Evolutionary conservation across 345 rosid species (phyloP).

Genomic region (Geranium rotundifolium): DNA sequence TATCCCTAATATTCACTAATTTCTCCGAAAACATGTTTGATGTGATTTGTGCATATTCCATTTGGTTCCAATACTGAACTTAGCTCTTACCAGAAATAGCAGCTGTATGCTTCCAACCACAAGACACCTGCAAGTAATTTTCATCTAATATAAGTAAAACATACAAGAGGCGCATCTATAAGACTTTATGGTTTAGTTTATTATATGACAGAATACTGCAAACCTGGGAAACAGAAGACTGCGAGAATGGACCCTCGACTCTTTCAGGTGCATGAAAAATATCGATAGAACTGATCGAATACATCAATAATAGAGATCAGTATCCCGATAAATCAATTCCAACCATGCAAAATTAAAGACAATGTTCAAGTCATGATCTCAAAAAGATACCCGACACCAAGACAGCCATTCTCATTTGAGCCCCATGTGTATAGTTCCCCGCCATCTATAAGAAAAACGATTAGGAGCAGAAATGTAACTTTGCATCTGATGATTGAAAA

Average conservation of each 20-base stretch:
- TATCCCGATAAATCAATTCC: constrained; percentile 4
- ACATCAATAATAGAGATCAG: constrained; percentile 5
- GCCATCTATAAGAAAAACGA: constrained; percentile 30
- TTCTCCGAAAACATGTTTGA: too few species aligned
- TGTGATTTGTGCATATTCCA: neutral
- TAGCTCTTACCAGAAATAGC: constrained; percentile 65
- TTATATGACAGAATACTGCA: constrained; percentile 1
- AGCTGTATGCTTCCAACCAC: constrained; percentile 99
- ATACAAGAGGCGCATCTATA: neutral
- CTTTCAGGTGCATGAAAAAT: constrained; percentile 56
- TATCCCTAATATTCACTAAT: too few species aligned
- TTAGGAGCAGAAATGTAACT: neutral
- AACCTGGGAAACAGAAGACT: constrained; percentile 54
- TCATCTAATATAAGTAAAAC: neutral
- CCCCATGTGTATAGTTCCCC: constrained; percentile 90
- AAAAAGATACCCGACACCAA: constrained; percentile 58
- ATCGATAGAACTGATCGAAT: constrained; percentile 43
- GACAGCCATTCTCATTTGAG: constrained; percentile 91
- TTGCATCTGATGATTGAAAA: neutral
- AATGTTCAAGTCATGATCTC: neutral
- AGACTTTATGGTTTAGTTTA: neutral
- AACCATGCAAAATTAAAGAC: constrained; percentile 2
- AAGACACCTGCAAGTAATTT: constrained; percentile 48
- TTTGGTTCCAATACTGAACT: neutral
- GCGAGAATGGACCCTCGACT: constrained; percentile 61